phyloP scores from a whole-genome alignment of 768 basidiomycete species.

The Vishniacozyma victoriae region DNA sequence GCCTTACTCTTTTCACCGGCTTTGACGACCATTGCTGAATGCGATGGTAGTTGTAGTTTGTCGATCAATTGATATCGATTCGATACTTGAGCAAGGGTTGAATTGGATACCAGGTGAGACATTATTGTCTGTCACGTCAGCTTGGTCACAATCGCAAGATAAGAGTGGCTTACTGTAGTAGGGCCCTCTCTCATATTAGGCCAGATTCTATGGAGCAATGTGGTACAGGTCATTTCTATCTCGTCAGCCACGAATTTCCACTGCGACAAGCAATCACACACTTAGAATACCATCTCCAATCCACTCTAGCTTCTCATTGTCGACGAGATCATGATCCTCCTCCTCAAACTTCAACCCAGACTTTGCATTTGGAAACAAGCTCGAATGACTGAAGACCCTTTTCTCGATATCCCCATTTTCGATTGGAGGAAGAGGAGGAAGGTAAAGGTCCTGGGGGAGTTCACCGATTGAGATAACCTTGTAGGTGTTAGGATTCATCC shows the following conservation, averaged over 20 bases:
- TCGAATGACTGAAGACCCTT: conserved; percentile 30
- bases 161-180: conserved; percentile 21
- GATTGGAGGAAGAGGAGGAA: conserved; percentile 23
- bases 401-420: conserved; percentile 6
- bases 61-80: conserved; percentile 18
- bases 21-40: too few relatives aligned
- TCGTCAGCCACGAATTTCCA: not conserved
- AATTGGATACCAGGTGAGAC: conserved; percentile 26
- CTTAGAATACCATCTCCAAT: conserved; percentile 21
- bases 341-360: conserved; percentile 7
- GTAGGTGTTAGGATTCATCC: too few relatives aligned
- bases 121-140: conserved; percentile 18
- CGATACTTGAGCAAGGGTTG: conserved; percentile 25
- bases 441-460: too few relatives aligned
- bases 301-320: conserved; percentile 36
- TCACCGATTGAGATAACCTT: too few relatives aligned
- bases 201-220: conserved; percentile 23
- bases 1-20: conserved; percentile 20
- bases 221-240: not conserved
- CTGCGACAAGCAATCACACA: not conserved
- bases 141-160: not conserved
- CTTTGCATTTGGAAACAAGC: conserved; percentile 7
- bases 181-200: conserved; percentile 24
- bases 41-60: conserved; percentile 13
- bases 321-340: conserved; percentile 10